phyloP scores from a whole-genome alignment of 257 asterid genomes.

The Eustoma russellianum region DNA sequence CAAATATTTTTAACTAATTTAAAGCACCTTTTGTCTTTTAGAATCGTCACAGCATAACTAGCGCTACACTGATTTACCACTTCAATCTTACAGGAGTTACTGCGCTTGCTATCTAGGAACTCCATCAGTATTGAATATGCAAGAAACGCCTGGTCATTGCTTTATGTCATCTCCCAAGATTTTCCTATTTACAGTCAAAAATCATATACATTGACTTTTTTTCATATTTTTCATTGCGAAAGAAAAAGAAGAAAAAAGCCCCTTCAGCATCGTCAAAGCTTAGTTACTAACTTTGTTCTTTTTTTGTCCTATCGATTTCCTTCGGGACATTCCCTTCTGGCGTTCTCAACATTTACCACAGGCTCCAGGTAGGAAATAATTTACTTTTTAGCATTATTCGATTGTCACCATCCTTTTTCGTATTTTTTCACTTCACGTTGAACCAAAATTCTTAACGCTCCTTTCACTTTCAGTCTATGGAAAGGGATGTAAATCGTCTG shows the following conservation, averaged over 20 bases:
- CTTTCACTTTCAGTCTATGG: slow-evolving; percentile 1
- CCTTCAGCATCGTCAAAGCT: not conserved
- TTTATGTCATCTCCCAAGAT: not conserved
- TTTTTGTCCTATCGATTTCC: not conserved
- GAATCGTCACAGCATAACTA: too few relatives aligned
- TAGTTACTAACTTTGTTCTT: not conserved
- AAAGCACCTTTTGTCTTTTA: not conserved
- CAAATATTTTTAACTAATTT: not conserved
- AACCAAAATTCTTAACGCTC: too few relatives aligned
- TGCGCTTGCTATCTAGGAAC: not conserved
- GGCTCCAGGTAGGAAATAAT: slow-evolving; percentile 7
- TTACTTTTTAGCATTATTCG: too few relatives aligned
- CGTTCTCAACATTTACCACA: not conserved
- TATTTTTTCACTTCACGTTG: too few relatives aligned
- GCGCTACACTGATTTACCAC: not conserved
- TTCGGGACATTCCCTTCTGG: too few relatives aligned
- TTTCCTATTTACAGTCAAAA: not conserved
- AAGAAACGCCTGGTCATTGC: slow-evolving; percentile 1
- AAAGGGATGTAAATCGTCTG: not conserved
- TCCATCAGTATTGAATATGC: not conserved
- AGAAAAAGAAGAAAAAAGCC: not conserved
- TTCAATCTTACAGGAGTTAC: slow-evolving; percentile 1
- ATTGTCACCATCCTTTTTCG: too few relatives aligned
- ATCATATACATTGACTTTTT: not conserved
- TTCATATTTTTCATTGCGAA: not conserved